Evolutionary conservation across 257 asterid species (phyloP), one percentile per base, ranked within the genome.

Genomic region (Penstemon eatonii): DNA sequence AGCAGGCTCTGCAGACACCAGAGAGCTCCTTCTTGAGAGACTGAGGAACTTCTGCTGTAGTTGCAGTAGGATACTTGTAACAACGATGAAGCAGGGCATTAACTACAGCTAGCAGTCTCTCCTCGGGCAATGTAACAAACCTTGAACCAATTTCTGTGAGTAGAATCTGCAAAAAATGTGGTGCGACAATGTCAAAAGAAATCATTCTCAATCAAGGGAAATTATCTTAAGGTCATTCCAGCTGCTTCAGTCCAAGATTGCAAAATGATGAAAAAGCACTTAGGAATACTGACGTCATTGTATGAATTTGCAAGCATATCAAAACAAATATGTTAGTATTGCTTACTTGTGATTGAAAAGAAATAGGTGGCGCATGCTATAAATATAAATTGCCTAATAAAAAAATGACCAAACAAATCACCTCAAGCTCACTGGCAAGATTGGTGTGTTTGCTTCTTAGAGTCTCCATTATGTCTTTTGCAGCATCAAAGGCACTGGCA

Each of bases 1-100:
- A 94, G 76, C 97, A 94, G 74, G 99, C 99, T 74, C 96, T 87
- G 82, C 99, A 94, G 74, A 94, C 99, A 70, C 99, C 99, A 79
- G 99, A 94, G 55, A 94, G 99, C 87, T 94, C 99, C 77, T 94
- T 94, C 75, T 91, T 94, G 50, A 94, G 88, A 75, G 99, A 84
- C 63, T 87, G 96, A 43, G 99, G 97, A 84, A 94, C 99, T 85
- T 94, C 99, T 43, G 96, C 99, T 65, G 97, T 94, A 51, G 97
- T 94, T 52, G 96, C 97, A 52, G 97, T 91, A 13, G 99, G 99
- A 74, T 94, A 94, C 83, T 94, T 94, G 82, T 94, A 94, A 80
- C 99, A 94, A 13, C 99, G 99, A 71, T 94, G 99, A 76, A 94
- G 99, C 79, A 94, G 71, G 62, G 99, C 99, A 73, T 94, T 94